Evolutionary conservation across 2,329 filamentous ascomycete species (phyloP).

Genomic region (Xylaria sp.): DNA sequence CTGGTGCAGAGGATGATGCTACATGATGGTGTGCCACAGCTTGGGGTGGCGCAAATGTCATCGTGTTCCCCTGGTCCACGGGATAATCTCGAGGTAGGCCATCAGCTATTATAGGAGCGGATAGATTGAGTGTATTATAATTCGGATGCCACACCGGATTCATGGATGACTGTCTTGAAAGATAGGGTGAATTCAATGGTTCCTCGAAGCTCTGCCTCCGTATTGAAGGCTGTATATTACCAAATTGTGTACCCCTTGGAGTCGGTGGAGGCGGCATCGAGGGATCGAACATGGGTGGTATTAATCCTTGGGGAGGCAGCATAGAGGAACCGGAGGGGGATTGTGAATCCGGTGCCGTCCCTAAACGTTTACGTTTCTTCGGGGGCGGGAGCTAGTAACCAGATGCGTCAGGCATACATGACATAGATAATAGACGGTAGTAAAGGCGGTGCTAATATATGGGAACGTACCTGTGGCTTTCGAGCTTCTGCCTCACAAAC

Average conservation of each 20-base stretch:
- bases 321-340: no score
- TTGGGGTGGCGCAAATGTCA: no score
- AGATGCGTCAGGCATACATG: conserved; percentile 3
- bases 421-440: background rate
- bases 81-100: no score
- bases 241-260: background rate
- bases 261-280: no score
- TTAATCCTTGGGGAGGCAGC: no score
- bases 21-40: no score
- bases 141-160: no score
- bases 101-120: background rate
- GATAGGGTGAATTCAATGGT: background rate
- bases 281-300: no score
- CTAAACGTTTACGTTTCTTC: no score
- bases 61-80: background rate
- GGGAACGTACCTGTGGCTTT: background rate
- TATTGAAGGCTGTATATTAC: conserved; percentile 4
- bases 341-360: no score
- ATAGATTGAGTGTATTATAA: background rate
- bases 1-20: no score
- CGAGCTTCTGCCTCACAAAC: background rate
- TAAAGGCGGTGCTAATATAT: background rate
- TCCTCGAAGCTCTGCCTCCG: background rate
- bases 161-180: background rate
- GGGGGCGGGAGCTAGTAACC: background rate